Conservation (phyloP, 352 stramenopile species). For the Globisporangium nunn region DNA sequence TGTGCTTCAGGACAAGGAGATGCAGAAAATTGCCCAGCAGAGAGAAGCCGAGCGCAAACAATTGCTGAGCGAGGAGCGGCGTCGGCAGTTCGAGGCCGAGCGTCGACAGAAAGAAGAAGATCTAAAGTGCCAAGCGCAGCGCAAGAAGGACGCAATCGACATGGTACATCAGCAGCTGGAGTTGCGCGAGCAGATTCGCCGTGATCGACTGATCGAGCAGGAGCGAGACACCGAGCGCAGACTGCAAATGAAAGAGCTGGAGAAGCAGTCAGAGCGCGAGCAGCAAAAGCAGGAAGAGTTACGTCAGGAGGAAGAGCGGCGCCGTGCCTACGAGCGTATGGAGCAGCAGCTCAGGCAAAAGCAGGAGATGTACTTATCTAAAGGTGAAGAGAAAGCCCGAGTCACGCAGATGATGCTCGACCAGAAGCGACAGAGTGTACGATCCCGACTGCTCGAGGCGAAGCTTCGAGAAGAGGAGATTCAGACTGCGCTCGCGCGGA, state of each 20-base stretch:
- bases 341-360: conserved; percentile 39
- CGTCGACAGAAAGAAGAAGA: conserved; percentile 40
- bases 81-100: conserved; percentile 35
- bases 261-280: conserved; percentile 46
- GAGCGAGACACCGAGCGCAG: conserved; percentile 36
- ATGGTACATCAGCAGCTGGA: conserved; percentile 51
- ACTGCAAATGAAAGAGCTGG: conserved; percentile 32
- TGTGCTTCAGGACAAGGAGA: conserved; percentile 55
- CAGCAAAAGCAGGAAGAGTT: conserved; percentile 42
- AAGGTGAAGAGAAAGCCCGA: conserved; percentile 46
- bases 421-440: conserved; percentile 41
- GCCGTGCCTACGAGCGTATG: conserved; percentile 54
- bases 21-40: conserved; percentile 35
- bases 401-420: conserved; percentile 43
- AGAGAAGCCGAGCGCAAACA: conserved; percentile 55
- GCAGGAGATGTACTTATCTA: conserved; percentile 29
- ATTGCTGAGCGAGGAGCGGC: conserved; percentile 50
- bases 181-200: conserved; percentile 43
- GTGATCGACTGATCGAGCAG: conserved; percentile 37
- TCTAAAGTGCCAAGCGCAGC: conserved; percentile 28
- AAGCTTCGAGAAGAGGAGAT: conserved; percentile 80
- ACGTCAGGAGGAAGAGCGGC: conserved; percentile 41
- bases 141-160: conserved; percentile 61
- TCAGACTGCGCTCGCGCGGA: conserved; percentile 40
- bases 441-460: conserved; percentile 51